Conservation (phyloP, 1,139 yeast genomes). For the Komagataea norvegica region DNA sequence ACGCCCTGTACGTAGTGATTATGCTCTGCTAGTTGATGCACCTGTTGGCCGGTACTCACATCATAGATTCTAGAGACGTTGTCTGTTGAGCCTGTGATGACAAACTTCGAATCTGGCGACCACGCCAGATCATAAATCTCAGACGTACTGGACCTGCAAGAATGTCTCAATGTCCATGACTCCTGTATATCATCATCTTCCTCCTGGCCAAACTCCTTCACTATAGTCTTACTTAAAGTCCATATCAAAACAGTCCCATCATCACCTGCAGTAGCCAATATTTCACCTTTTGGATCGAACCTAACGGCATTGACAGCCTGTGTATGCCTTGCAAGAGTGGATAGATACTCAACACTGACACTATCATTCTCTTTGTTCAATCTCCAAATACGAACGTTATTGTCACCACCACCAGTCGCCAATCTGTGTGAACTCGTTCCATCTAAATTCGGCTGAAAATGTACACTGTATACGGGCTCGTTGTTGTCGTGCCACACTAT, state of each 20-base stretch:
- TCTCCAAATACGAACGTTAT: conserved; percentile 61
- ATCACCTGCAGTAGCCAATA: conserved; percentile 88
- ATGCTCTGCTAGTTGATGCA: conserved; percentile 67
- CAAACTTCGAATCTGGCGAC: conserved; percentile 76
- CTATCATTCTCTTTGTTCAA: conserved; percentile 30
- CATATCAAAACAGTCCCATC: conserved; percentile 86
- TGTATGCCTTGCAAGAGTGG: conserved; percentile 81
- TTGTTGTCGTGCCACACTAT: conserved; percentile 69
- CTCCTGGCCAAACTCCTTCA: conserved; percentile 54
- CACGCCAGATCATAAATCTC: conserved; percentile 89
- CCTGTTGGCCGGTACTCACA: conserved; percentile 51
- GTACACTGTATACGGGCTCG: conserved; percentile 79
- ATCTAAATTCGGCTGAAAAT: conserved; percentile 55
- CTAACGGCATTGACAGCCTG: conserved; percentile 93
- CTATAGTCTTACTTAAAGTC: conserved; percentile 52
- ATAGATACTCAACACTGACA: conserved; percentile 48
- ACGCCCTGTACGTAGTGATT: conserved; percentile 93
- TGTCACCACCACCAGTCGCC: conserved; percentile 94
- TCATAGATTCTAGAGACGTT: conserved; percentile 69
- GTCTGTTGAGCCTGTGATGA: conserved; percentile 92
- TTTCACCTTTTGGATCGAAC: conserved; percentile 61
- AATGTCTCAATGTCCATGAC: conserved; percentile 58
- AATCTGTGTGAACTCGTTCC: conserved; percentile 39
- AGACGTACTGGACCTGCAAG: conserved; percentile 56
- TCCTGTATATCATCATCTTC: conserved; percentile 58